Percentiles rank a stretch among this genome's conserved stretches.
Evolutionary conservation across 345 rosid genomes (phyloP).

Genomic region (Bruguiera parviflora): DNA sequence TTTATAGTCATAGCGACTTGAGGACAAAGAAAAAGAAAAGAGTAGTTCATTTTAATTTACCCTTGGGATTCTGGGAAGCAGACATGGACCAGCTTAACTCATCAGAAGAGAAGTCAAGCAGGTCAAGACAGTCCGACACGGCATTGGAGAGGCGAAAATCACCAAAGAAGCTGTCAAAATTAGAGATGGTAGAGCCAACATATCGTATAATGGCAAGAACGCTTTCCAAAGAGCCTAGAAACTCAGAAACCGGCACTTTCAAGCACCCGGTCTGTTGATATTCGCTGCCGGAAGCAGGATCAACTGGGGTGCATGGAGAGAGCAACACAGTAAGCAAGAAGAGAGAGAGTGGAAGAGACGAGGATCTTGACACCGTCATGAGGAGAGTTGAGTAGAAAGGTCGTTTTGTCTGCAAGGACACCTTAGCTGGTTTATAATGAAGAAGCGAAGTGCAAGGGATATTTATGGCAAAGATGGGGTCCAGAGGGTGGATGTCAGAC

Average conservation of each 20-base stretch:
- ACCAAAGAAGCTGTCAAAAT: slow-evolving; percentile 32
- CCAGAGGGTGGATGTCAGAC: not conserved
- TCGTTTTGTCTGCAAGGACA: not conserved
- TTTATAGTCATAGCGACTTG: too few relatives aligned
- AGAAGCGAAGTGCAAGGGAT: not conserved
- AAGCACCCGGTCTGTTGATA: slow-evolving; percentile 29
- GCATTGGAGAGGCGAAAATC: slow-evolving; percentile 39
- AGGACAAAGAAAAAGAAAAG: not conserved
- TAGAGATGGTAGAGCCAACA: slow-evolving; percentile 33
- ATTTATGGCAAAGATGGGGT: slow-evolving; percentile 9
- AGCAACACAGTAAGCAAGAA: not conserved
- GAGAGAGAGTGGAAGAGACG: not conserved
- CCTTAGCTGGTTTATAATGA: not conserved
- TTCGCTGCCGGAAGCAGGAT: not conserved
- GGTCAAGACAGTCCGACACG: slow-evolving; percentile 59
- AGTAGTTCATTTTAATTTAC: slow-evolving; percentile 11
- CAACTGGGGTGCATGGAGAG: not conserved
- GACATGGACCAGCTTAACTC: slow-evolving; percentile 54
- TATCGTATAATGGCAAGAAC: slow-evolving; percentile 34
- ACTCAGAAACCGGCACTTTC: slow-evolving; percentile 39
- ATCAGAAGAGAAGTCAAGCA: slow-evolving; percentile 59
- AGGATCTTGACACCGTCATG: not conserved
- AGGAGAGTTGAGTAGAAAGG: too few relatives aligned
- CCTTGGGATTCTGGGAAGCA: slow-evolving; percentile 52
- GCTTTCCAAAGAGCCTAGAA: slow-evolving; percentile 37